Evolutionary conservation across 2,329 filamentous ascomycete species (phyloP), one percentile per base, ranked within the genome.

Genomic region (Uncinocarpus reesii): DNA sequence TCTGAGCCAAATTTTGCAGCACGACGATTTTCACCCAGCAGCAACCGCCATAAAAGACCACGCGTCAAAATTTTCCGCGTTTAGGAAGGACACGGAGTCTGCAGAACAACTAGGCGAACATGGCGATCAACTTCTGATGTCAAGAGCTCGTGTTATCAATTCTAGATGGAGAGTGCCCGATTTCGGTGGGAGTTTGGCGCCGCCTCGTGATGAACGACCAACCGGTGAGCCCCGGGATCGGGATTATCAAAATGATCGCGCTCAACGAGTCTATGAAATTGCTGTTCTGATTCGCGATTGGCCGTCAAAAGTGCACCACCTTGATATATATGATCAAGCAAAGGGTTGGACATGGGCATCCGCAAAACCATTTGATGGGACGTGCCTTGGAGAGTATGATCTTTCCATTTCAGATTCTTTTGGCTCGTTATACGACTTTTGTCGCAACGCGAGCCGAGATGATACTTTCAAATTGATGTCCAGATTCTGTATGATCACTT

Each of bases 121-220:
- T n/a, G 45, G 42, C 15, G 49, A 52, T 43, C 29, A 21, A 48
- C 40, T 49, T 46, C 58, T 64, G 16, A 42, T 64, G 18, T 2
- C 10, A 8, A 34, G 42, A 16, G 53, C 53, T 15, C 49, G 42
- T 38, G 16, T 28, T 18, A 28, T 49, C 16, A 35, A 53, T 41
- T 42, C 46, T 13, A 42, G 48, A 11, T 53, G 51, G 38, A 29
- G 42, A 24, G 40, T 26, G 11, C 8, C 45, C 26, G 52, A 53
- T 41, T 50, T 51, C 23, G 44, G 47, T 13, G 52, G 20, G 6
- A 11, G n/a, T 23, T 32, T 32, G 10, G 20, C 38, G 24, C 16
- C 28, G 16, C 10, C 31, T 15, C 44, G 35, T 20, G 32, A 48
- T 7, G 24, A 38, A 15, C n/a, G n/a, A n/a, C 18, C 37, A 26